Conservation (phyloP, 2,329 filamentous ascomycete genomes). For the Thelonectria olida region DNA sequence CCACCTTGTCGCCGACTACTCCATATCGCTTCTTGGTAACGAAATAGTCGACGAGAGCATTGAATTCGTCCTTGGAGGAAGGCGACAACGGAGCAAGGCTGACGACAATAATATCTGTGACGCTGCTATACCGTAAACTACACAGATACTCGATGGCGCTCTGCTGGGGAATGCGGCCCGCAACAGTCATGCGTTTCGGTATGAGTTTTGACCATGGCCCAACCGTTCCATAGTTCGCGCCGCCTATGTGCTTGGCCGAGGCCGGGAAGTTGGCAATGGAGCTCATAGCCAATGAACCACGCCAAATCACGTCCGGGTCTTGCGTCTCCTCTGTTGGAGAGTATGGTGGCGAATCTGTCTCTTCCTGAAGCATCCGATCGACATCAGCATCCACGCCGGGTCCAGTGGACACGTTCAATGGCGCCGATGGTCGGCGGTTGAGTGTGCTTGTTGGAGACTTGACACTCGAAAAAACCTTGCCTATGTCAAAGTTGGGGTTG, state of each 20-base stretch:
- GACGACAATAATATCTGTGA: slow-evolving; percentile 86
- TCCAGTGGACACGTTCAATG: slow-evolving; percentile 57
- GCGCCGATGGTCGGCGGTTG: slow-evolving; percentile 59
- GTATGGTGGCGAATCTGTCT: slow-evolving; percentile 82
- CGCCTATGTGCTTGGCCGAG: slow-evolving; percentile 84
- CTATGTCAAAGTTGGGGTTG: slow-evolving; percentile 78
- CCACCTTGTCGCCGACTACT: slow-evolving; percentile 80
- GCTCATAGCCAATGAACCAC: slow-evolving; percentile 79
- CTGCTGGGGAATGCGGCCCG: slow-evolving; percentile 81
- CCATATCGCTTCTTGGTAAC: slow-evolving; percentile 83
- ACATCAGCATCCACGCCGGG: slow-evolving; percentile 86
- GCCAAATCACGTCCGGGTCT: slow-evolving; percentile 81
- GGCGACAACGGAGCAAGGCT: slow-evolving; percentile 73
- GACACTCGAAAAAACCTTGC: slow-evolving; percentile 85
- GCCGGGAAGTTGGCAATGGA: slow-evolving; percentile 79
- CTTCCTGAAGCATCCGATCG: slow-evolving; percentile 86
- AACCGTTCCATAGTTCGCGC: slow-evolving; percentile 75
- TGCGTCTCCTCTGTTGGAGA: slow-evolving; percentile 77
- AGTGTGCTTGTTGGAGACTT: slow-evolving; percentile 72
- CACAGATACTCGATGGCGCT: slow-evolving; percentile 93
- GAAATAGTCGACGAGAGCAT: slow-evolving; percentile 89
- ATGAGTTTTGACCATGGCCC: slow-evolving; percentile 80
- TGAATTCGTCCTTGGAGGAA: slow-evolving; percentile 70
- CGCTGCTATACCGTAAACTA: slow-evolving; percentile 81
- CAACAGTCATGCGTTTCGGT: slow-evolving; percentile 74